Evolutionary conservation across 2,329 filamentous ascomycete genomes (phyloP).

Genomic region (Alternaria metachromatica): DNA sequence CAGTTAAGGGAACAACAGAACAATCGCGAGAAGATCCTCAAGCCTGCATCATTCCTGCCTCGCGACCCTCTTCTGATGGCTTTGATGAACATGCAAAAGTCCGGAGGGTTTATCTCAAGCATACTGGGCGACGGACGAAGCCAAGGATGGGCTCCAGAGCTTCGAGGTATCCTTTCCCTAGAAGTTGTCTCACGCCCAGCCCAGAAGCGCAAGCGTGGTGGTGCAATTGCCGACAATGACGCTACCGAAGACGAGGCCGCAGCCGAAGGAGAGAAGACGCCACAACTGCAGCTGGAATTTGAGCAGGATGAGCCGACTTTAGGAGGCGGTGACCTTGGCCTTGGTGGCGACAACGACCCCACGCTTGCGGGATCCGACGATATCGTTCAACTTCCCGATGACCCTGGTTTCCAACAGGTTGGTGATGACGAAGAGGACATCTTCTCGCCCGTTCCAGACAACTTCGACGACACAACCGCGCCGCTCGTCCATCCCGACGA

Average conservation of each 20-base stretch:
- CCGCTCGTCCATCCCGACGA: constrained; percentile 82
- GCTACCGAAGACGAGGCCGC: constrained; percentile 67
- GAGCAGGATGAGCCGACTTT: constrained; percentile 58
- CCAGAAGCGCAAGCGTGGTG: constrained; percentile 94
- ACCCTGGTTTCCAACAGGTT: constrained; percentile 30
- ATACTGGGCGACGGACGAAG: constrained; percentile 83
- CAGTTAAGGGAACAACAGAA: constrained; percentile 87
- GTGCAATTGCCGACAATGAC: constrained; percentile 80
- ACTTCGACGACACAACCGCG: constrained; percentile 79
- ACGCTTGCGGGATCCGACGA: constrained; percentile 35
- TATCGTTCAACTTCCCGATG: constrained; percentile 39
- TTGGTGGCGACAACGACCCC: constrained; percentile 45
- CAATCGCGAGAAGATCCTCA: constrained; percentile 85
- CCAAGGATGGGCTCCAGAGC: constrained; percentile 86
- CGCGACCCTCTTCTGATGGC: constrained; percentile 86
- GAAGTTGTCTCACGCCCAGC: constrained; percentile 77
- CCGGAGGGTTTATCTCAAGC: constrained; percentile 85
- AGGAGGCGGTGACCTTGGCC: constrained; percentile 53
- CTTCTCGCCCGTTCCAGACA: constrained; percentile 54
- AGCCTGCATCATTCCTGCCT: constrained; percentile 80
- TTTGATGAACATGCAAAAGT: constrained; percentile 90
- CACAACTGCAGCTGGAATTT: constrained; percentile 70
- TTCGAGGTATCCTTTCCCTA: constrained; percentile 89
- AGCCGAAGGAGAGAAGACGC: constrained; percentile 63
- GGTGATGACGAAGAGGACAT: constrained; percentile 47